Percentiles rank a stretch among this genome's conserved stretches.
Conservation (phyloP, 208 protist genomes). For the Crithidia expoeki region DNA sequence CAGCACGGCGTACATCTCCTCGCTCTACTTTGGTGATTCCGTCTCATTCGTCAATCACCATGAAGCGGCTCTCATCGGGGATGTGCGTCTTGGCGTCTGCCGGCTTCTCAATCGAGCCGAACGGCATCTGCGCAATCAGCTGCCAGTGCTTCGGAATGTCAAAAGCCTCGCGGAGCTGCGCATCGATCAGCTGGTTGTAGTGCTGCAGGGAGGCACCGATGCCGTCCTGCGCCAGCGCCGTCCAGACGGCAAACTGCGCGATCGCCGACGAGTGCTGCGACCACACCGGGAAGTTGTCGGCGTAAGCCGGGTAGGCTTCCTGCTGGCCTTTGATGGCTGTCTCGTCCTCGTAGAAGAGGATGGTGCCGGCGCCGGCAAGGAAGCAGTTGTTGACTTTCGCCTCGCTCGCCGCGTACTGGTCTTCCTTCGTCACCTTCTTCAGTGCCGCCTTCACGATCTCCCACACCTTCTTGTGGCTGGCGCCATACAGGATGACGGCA, state of each 20-base stretch:
- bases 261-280: conserved; percentile 57
- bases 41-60: conserved; percentile 36
- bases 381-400: conserved; percentile 54
- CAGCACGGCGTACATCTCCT: not conserved
- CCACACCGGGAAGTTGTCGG: conserved; percentile 44
- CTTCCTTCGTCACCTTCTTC: conserved; percentile 35
- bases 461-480: conserved; percentile 61
- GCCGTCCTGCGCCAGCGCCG: conserved; percentile 41
- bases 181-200: conserved; percentile 56
- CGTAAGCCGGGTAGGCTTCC: conserved; percentile 48
- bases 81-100: conserved; percentile 46
- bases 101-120: conserved; percentile 48
- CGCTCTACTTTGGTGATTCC: not conserved
- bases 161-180: conserved; percentile 33
- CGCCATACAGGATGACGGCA: conserved; percentile 59
- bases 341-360: conserved; percentile 67
- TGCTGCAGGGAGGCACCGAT: conserved; percentile 63
- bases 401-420: conserved; percentile 36
- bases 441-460: conserved; percentile 44
- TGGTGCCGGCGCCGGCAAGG: conserved; percentile 51
- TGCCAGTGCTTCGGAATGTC: conserved; percentile 48
- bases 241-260: conserved; percentile 64
- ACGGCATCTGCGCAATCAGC: conserved; percentile 67
- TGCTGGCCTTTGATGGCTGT: conserved; percentile 41
- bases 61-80: conserved; percentile 43